phyloP scores from a whole-genome alignment of 1,284 basidiomycete species.

The Cutaneotrichosporon cavernicola region DNA sequence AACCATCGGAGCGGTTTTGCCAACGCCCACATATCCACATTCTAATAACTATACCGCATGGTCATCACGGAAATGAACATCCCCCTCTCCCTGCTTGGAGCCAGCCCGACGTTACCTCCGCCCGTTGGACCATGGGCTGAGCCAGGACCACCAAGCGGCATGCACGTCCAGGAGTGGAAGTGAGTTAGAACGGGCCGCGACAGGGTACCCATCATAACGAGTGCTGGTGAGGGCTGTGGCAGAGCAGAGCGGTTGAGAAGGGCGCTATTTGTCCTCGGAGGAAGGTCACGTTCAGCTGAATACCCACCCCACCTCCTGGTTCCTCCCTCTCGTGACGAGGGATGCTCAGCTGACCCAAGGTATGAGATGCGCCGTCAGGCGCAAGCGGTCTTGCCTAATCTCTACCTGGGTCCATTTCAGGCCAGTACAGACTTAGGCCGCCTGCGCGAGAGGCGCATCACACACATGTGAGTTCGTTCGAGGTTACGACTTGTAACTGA shows the following conservation, averaged over 20 bases:
- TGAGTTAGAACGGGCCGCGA: slow-evolving; percentile 11
- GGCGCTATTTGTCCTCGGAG: not conserved
- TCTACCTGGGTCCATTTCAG: slow-evolving; percentile 83
- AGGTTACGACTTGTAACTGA: not conserved
- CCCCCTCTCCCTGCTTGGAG: slow-evolving; percentile 1
- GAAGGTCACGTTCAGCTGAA: not conserved
- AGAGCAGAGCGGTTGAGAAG: not conserved
- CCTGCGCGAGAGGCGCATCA: slow-evolving; percentile 66
- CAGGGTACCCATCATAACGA: not conserved
- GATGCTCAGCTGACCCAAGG: slow-evolving; percentile 53
- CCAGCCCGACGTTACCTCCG: slow-evolving; percentile 5
- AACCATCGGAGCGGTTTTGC: not conserved
- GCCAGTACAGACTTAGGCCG: slow-evolving; percentile 73
- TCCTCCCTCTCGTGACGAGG: not conserved
- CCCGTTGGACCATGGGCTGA: slow-evolving; percentile 22
- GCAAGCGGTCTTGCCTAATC: slow-evolving; percentile 81
- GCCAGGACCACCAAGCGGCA: slow-evolving; percentile 20
- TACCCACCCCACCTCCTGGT: not conserved
- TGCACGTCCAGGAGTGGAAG: slow-evolving; percentile 28
- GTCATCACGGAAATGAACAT: slow-evolving; percentile 10
- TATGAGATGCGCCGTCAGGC: slow-evolving; percentile 94
- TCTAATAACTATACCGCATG: not conserved
- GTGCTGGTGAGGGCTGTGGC: not conserved
- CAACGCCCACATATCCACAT: not conserved
- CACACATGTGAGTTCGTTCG: slow-evolving; percentile 71